Percentiles rank a stretch among this genome's conserved stretches.
These are phyloP conservation scores for Stachybotrys chlorohalonatus DNA, from an alignment of 2,329 filamentous ascomycete species.

Conservation along the genomic window DNA sequence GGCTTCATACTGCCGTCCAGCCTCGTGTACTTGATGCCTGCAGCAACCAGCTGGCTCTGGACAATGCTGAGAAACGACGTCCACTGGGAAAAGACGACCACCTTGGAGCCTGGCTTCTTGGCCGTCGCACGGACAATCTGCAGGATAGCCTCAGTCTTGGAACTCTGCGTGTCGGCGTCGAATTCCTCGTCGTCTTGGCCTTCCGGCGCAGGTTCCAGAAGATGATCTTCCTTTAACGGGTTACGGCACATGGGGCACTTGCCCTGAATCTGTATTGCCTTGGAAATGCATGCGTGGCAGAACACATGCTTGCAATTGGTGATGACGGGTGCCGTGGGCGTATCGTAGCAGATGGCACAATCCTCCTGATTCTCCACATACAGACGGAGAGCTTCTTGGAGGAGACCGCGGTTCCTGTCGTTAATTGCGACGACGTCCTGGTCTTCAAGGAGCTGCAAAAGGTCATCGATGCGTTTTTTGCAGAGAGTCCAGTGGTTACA, in stretches of 20 bases:
- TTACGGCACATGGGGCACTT: slow-evolving; percentile 82
- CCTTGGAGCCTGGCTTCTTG: slow-evolving; percentile 54
- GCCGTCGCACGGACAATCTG: slow-evolving; percentile 65
- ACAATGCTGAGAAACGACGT: slow-evolving; percentile 66
- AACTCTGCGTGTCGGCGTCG: slow-evolving; percentile 60
- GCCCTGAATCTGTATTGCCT: slow-evolving; percentile 64
- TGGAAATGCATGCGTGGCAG: slow-evolving; percentile 63
- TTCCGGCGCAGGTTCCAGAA: slow-evolving; percentile 57
- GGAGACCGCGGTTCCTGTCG: slow-evolving; percentile 58
- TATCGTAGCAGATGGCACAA: slow-evolving; percentile 73
- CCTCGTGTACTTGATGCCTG: slow-evolving; percentile 56
- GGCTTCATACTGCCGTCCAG: slow-evolving; percentile 76
- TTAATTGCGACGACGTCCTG: slow-evolving; percentile 61
- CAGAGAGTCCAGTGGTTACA: slow-evolving; percentile 87
- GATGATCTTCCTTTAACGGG: slow-evolving; percentile 47
- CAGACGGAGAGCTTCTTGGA: slow-evolving; percentile 68
- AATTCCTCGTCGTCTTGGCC: slow-evolving; percentile 38
- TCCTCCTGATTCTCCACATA: slow-evolving; percentile 75
- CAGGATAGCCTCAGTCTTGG: slow-evolving; percentile 73
- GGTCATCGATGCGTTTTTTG: slow-evolving; percentile 61
- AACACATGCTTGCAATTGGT: slow-evolving; percentile 80
- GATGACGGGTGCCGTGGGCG: slow-evolving; percentile 64
- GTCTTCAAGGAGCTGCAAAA: slow-evolving; percentile 60
- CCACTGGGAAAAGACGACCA: slow-evolving; percentile 71
- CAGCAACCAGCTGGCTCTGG: slow-evolving; percentile 54